Base-by-base conservation (phyloP, 805 yeast species). In the Metschnikowia anglica region DNA sequence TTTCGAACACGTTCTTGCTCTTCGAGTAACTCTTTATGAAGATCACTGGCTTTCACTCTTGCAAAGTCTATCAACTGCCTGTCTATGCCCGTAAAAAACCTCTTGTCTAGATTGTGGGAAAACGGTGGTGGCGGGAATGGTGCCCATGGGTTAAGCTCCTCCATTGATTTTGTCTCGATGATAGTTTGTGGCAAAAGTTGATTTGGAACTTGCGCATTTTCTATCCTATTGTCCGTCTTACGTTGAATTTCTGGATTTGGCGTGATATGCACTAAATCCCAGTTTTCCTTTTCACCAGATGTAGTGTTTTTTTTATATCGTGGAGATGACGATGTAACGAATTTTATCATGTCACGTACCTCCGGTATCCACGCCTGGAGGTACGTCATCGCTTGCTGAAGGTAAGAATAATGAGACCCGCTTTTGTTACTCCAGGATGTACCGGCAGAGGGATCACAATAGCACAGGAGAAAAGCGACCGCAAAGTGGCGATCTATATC, bases 281-380 rank as follows among this genome's bases (percentile, higher is more conserved):
- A 39, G 16, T 8, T 24, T 20, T 19, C 30, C n/a, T 15, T 28
- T 2, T 13, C 29, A 15, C 20, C 13, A 12, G 15, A 3, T 19
- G 12, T n/a, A 9, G 6, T 16, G 5, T n/a, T 20, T n/a, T 32
- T 19, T 18, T 11, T 10, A 32, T 16, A 17, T 8, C 15, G 3
- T 12, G 10, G 16, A 9, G 4, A 23, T 5, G 30, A 21, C 11
- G 41, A 23, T 9, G 29, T 30, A 11, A 49, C 21, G 13, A 39
- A 47, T 28, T 34, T 44, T 9, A 41, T 17, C 17, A 49, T 30
- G 11, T 33, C 44, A 8, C 31, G 51, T n/a, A 66, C 48, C 37
- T 67, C 71, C 5, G 70, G 67, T 42, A 62, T 54, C 71, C 72
- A 67, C 6, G 54, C 49, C 18, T 49, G 51, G 34, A 69, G 51